Conservation (phyloP, 768 basidiomycete genomes). For the Hortiboletus campestris region DNA sequence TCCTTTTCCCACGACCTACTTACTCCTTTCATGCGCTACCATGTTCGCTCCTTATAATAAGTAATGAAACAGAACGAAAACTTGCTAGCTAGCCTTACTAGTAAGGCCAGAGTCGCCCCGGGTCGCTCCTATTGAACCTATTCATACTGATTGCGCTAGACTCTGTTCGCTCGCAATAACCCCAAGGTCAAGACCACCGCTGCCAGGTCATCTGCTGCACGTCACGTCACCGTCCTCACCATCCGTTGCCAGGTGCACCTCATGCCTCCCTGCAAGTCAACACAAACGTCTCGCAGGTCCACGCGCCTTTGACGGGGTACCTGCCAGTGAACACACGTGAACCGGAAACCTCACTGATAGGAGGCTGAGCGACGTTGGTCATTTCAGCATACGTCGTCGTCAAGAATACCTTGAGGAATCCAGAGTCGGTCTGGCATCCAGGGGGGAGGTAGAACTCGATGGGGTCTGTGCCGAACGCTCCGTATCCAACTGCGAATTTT, state of each 20-base stretch:
- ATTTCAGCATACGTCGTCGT: constrained; percentile 22
- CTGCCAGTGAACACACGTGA: neutral
- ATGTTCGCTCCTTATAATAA: neutral
- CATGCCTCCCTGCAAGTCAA: constrained; percentile 12
- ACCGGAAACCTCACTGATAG: neutral
- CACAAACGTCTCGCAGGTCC: constrained; percentile 21
- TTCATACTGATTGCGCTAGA: neutral
- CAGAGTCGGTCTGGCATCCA: constrained; percentile 7
- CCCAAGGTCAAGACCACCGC: neutral
- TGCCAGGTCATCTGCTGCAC: neutral
- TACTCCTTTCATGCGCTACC: neutral
- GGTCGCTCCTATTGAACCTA: neutral
- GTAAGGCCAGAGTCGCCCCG: neutral
- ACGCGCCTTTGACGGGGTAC: constrained; percentile 4
- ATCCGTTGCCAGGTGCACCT: neutral
- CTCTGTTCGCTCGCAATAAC: neutral
- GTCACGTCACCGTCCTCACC: neutral
- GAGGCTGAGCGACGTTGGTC: constrained; percentile 7
- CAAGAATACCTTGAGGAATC: constrained; percentile 24
- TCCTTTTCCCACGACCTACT: neutral
- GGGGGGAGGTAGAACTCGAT: constrained; percentile 16
- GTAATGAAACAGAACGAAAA: neutral
- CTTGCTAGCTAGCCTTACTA: neutral
- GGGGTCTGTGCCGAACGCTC: constrained; percentile 17
- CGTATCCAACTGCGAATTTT: constrained; percentile 20